Conservation (phyloP, 768 basidiomycete species). For the Phaeotremella skinneri region DNA sequence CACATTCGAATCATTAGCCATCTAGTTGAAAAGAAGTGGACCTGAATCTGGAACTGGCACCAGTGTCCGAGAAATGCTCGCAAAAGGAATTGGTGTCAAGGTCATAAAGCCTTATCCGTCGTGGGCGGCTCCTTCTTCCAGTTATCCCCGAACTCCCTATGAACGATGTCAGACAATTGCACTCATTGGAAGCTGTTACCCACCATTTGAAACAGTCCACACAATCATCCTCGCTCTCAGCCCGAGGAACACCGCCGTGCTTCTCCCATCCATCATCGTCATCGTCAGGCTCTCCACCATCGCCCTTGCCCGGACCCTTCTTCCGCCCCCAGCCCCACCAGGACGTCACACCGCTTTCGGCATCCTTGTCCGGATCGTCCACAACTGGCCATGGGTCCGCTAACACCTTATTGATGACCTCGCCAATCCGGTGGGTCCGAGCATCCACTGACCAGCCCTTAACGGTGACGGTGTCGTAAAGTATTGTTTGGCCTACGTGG, state of each 20-base stretch:
- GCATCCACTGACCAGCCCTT: conserved; percentile 75
- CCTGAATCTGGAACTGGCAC: no score
- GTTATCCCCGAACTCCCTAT: conserved; percentile 49
- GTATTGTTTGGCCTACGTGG: conserved; percentile 76
- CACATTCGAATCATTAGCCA: no score
- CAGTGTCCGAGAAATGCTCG: not conserved
- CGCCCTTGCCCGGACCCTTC: conserved; percentile 35
- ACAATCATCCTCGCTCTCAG: conserved; percentile 46
- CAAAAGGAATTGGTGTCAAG: not conserved
- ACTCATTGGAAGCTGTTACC: conserved; percentile 14
- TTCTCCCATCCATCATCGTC: conserved; percentile 41
- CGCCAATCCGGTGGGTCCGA: conserved; percentile 67
- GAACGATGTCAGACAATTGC: not conserved
- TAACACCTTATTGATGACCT: conserved; percentile 69
- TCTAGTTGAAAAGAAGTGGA: no score
- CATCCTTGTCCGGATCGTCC: conserved; percentile 47
- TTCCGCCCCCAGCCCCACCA: conserved; percentile 48
- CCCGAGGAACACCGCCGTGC: conserved; percentile 47
- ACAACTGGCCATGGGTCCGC: conserved; percentile 67
- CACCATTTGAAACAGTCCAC: conserved; percentile 51
- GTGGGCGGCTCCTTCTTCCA: conserved; percentile 37
- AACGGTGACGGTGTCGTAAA: conserved; percentile 81
- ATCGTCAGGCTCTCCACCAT: conserved; percentile 28
- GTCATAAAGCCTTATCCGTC: not conserved
- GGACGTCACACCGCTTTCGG: not conserved